Evolutionary conservation across 2,329 filamentous ascomycete genomes (phyloP), one percentile per base, ranked within the genome.

Genomic region (Colletotrichum sp.): DNA sequence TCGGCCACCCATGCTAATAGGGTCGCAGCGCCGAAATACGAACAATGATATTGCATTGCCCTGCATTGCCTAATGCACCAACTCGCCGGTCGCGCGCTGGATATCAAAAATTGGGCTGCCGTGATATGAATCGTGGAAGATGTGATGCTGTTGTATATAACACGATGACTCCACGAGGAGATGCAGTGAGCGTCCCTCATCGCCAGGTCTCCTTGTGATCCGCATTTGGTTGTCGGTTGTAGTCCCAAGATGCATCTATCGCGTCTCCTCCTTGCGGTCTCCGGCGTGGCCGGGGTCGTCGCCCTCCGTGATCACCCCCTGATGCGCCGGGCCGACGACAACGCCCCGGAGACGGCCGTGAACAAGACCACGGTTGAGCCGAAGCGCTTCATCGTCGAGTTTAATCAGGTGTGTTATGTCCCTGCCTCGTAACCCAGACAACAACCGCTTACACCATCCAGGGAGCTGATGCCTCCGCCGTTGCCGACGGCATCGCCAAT

Each of bases 311-410:
- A 56, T 24, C 68, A 73, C 16, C 52, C 58, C 6, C 15, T 71
- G 32, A 64, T 73, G 58, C 71, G 67, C 38, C 67, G 68, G 24
- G 75, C 60, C 4, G 75, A 70, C 3, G 71, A 77, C 21, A 58
- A 66, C 34, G 48, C 64, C n/a, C 61, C 72, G 28, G 72, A 71
- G 24, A 56, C 71, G 5, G 71, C 61, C 4, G 52, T 38, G 8
- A 71, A 71, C 34, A 74, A 74, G 52, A 67, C 71, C 5, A 32
- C 55, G 3, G 30, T 76, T 8, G 68, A 68, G 60, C 52, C 76
- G 12, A 77, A 77, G 32, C 69, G 73, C 48, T 73, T 77, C 68
- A 77, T 77, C 26, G 32, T 77, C 26, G 76, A 77, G 62, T 56
- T 77, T 52, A 26, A 70, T 60, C 16, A 72, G 26, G 66, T 61